phyloP scores from a whole-genome alignment of 2,329 filamentous ascomycete species.

The Xylariaceae sp. region DNA sequence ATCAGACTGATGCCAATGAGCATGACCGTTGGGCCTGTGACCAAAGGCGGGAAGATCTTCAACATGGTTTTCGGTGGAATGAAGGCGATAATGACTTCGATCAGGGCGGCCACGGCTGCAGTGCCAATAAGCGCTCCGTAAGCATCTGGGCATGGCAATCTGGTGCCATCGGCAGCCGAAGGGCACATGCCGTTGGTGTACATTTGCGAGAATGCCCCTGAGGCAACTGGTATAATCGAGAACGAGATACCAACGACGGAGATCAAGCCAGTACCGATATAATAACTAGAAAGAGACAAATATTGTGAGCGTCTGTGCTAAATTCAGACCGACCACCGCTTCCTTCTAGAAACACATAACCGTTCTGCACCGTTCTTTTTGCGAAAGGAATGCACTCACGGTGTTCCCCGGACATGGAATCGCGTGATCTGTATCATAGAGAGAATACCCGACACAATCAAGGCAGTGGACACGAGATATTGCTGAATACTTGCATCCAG shows the following conservation, averaged over 20 bases:
- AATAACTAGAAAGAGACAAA: conserved; percentile 60
- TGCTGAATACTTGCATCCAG: conserved; percentile 58
- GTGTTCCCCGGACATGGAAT: conserved; percentile 67
- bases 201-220: conserved; percentile 71
- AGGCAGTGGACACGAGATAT: conserved; percentile 73
- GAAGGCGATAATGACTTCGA: conserved; percentile 73
- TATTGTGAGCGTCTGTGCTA: no score
- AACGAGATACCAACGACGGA: conserved; percentile 79
- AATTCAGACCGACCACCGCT: no score
- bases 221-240: conserved; percentile 69
- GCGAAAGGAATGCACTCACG: conserved; percentile 36
- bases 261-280: conserved; percentile 73
- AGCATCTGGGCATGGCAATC: conserved; percentile 68
- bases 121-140: conserved; percentile 76
- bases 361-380: no score
- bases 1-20: conserved; percentile 73
- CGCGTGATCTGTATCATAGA: conserved; percentile 74
- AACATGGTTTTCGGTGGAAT: conserved; percentile 65
- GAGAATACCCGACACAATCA: conserved; percentile 75
- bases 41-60: conserved; percentile 73
- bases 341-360: no score
- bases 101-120: conserved; percentile 57
- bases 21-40: conserved; percentile 68
- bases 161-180: conserved; percentile 56
- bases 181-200: conserved; percentile 69